Evolutionary conservation across 2,329 filamentous ascomycete species (phyloP), one percentile per base, ranked within the genome.

Genomic region (Botrytis medusae): DNA sequence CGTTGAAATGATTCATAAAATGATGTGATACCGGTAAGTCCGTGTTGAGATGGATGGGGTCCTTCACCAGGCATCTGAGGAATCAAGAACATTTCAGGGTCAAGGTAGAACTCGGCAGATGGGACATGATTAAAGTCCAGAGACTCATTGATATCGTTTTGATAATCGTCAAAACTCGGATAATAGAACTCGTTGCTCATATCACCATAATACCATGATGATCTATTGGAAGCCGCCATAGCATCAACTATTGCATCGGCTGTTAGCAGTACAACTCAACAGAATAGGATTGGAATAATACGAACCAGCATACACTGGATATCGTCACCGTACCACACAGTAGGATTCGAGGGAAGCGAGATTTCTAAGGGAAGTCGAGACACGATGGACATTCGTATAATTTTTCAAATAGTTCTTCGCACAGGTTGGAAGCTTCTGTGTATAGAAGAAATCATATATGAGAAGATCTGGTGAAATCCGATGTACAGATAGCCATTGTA

Each of bases 21-120:
- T 1, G 62, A 6, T 22, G 22, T 16, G 12, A 51, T 25, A 6
- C 12, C 71, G 12, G 42, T 9, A 12, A 68, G 68, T 6, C 9
- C 29, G 22, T 25, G 22, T 18, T 72, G 62, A 22, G 32, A 29
- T 32, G 22, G 2, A 54, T 51, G 51, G 16, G 51, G 51, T 37
- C 37, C 42, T 25, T 72, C 62, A 37, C 29, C 62, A 48, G 61
- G 46, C 40, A 72, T 60, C 20, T 51, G 42, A 60, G 71, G 51
- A 18, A 68, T 44, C 14, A 57, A 60, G 20, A 60, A 69, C 32
- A 72, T 72, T 60, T 69, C 71, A 22, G 44, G 22, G 22, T 42
- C 22, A 12, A 72, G 54, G 46, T 72, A 72, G n/a, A 72, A 69
- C 25, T 72, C 63, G 16, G 63, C 20, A 25, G 62, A 20, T 10